Evolutionary conservation across 2,329 filamentous ascomycete species (phyloP).

Genomic region (Volutella citrinella): DNA sequence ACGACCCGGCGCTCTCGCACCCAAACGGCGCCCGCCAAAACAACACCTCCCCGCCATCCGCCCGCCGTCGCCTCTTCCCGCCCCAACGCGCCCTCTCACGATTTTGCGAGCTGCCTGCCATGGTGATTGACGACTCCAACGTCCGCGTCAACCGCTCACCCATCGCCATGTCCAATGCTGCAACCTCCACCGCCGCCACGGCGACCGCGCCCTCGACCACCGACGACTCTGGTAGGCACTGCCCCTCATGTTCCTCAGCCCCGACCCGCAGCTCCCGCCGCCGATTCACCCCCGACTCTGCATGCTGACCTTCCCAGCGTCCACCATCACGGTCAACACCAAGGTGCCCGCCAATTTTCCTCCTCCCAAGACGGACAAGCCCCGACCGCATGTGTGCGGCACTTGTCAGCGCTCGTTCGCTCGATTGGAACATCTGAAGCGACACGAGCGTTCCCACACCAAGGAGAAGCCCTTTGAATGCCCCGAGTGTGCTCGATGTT

Average conservation of each 20-base stretch:
- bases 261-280: slow-evolving; percentile 15
- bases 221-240: slow-evolving; percentile 40
- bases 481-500: slow-evolving; percentile 89
- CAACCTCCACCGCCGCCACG: slow-evolving; percentile 28
- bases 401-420: slow-evolving; percentile 93
- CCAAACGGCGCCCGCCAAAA: slow-evolving; percentile 14
- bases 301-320: slow-evolving; percentile 37
- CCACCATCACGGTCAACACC: slow-evolving; percentile 52
- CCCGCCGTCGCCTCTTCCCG: slow-evolving; percentile 17
- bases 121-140: slow-evolving; percentile 40
- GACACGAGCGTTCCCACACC: slow-evolving; percentile 95
- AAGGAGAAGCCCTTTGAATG: slow-evolving; percentile 99
- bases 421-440: slow-evolving; percentile 91
- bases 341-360: slow-evolving; percentile 54
- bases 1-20: slow-evolving; percentile 7
- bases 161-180: slow-evolving; percentile 35
- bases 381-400: slow-evolving; percentile 86
- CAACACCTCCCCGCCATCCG: slow-evolving; percentile 22
- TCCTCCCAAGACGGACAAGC: slow-evolving; percentile 94
- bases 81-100: slow-evolving; percentile 8
- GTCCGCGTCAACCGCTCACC: slow-evolving; percentile 34
- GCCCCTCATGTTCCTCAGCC: slow-evolving; percentile 32
- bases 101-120: slow-evolving; percentile 20
- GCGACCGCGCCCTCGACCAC: slow-evolving; percentile 26
- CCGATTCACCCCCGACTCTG: slow-evolving; percentile 18